Evolutionary conservation across 2,329 filamentous ascomycete genomes (phyloP), one percentile per base, ranked within the genome.

Genomic region (Xylariaceae sp.): DNA sequence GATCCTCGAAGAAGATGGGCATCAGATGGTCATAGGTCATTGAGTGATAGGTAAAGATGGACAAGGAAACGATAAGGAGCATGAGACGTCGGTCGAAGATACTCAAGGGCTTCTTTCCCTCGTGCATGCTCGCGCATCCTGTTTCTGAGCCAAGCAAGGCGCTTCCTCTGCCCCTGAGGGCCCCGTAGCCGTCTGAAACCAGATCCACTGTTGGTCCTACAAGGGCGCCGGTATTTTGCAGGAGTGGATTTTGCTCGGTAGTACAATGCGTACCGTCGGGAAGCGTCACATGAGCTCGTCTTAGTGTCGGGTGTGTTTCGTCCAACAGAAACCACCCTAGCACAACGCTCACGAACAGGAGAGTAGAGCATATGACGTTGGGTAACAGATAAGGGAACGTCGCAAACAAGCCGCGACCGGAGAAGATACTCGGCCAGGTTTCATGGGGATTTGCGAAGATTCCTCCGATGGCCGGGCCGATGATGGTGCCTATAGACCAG

Each of bases 1-100:
- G 81, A 68, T 96, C 92, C 72, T 97, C 92, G 55, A 96, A 85
- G 75, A 96, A 97, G 61, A 97, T 96, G 6, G 92, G 92, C 56
- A 96, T 80, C 0, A 97, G 82, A 71, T 96, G 90, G 70, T 97
- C 93, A 74, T 90, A 97, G 0, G 89, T 92, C 92, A 97, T 97
- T 44, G 88, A 91, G 75, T 97, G 92, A 72, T 96, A 96, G 3
- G 91, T 94, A 76, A 96, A 96, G 64, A 97, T 90, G 50, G 88
- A 90, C 52, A 97, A 77, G 1, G 92, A 88, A n/a, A 91, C 70
- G 45, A 94, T 85, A 56, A 96, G 83, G 73, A 89, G 86, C 65
- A 89, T 78, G 61, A 96, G 86, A 47, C 82, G 83, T 73, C 79
- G 79, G 72, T 76, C 79, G 73, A 81, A 83, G 61, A 82, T 78